These are phyloP conservation scores for Apiospora koreana DNA, from an alignment of 2,329 filamentous ascomycete genomes.

Conservation along the genomic window DNA sequence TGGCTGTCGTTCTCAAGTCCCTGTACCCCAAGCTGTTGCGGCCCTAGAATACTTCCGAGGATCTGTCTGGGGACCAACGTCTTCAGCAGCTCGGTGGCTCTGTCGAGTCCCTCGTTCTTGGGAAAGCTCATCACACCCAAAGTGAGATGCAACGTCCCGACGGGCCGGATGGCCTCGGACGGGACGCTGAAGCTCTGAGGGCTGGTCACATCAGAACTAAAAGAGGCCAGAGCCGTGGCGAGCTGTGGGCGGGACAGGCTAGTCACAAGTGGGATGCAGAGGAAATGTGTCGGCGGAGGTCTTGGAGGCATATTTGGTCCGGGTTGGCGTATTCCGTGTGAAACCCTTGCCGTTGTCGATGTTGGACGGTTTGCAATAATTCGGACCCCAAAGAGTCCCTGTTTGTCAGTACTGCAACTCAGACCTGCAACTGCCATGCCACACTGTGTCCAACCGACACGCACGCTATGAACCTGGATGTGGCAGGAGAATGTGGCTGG, in stretches of 20 bases:
- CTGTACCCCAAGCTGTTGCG: slow-evolving; percentile 11
- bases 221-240: slow-evolving; percentile 59
- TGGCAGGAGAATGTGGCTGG: slow-evolving; percentile 1
- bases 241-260: slow-evolving; percentile 63
- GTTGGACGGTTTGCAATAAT: not conserved
- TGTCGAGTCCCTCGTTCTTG: slow-evolving; percentile 44
- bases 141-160: slow-evolving; percentile 83
- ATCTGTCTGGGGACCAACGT: slow-evolving; percentile 41
- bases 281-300: slow-evolving; percentile 67
- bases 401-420: too few relatives aligned
- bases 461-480: not conserved
- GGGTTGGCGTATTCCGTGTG: not conserved
- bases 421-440: not conserved
- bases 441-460: not conserved
- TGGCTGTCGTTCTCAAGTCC: not conserved
- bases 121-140: slow-evolving; percentile 81
- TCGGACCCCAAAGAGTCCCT: too few relatives aligned
- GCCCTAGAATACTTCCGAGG: slow-evolving; percentile 29
- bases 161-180: slow-evolving; percentile 68
- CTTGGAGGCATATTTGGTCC: slow-evolving; percentile 34
- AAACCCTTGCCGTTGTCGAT: not conserved
- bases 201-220: slow-evolving; percentile 59
- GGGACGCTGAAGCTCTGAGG: slow-evolving; percentile 55
- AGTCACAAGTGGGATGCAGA: slow-evolving; percentile 74
- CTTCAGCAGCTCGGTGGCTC: slow-evolving; percentile 42